Conservation (phyloP, 73 alveolate genomes). For the Tetrahymena elliotti region DNA sequence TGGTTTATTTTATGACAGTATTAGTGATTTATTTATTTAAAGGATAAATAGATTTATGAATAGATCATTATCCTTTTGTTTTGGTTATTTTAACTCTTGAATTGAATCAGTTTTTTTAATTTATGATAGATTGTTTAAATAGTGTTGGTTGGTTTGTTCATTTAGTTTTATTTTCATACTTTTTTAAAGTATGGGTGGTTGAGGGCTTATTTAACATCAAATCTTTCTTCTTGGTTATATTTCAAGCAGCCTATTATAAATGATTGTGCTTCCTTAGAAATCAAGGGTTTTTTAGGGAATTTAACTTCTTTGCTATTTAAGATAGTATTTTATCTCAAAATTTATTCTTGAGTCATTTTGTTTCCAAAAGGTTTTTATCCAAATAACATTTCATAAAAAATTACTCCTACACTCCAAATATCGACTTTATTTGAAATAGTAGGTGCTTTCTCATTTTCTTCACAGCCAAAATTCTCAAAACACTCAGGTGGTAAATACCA, state of each 20-base stretch:
- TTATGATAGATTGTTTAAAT: neutral
- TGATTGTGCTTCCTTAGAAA: slow-evolving; percentile 31
- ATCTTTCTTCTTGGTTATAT: slow-evolving; percentile 20
- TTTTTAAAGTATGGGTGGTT: slow-evolving; percentile 21
- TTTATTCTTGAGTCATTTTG: slow-evolving; percentile 19
- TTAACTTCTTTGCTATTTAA: slow-evolving; percentile 19
- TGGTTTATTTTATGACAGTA: neutral
- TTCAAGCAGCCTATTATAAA: slow-evolving; percentile 23
- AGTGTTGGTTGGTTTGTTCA: neutral
- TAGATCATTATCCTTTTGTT: neutral
- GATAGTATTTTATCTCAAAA: slow-evolving; percentile 23
- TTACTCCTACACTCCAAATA: slow-evolving; percentile 59
- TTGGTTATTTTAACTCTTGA: too few species aligned
- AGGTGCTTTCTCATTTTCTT: slow-evolving; percentile 52
- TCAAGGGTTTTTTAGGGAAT: slow-evolving; percentile 18
- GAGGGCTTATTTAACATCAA: slow-evolving; percentile 20
- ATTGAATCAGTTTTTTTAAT: neutral
- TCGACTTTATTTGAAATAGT: slow-evolving; percentile 41
- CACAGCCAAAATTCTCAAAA: slow-evolving; percentile 50
- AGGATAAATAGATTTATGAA: too few species aligned
- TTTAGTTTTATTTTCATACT: neutral
- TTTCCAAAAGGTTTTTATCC: slow-evolving; percentile 59
- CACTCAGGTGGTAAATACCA: slow-evolving; percentile 92
- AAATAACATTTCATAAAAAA: slow-evolving; percentile 41
- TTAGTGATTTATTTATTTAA: neutral